phyloP scores from a whole-genome alignment of 352 stramenopile genomes.

The Globisporangium sylvaticum region DNA sequence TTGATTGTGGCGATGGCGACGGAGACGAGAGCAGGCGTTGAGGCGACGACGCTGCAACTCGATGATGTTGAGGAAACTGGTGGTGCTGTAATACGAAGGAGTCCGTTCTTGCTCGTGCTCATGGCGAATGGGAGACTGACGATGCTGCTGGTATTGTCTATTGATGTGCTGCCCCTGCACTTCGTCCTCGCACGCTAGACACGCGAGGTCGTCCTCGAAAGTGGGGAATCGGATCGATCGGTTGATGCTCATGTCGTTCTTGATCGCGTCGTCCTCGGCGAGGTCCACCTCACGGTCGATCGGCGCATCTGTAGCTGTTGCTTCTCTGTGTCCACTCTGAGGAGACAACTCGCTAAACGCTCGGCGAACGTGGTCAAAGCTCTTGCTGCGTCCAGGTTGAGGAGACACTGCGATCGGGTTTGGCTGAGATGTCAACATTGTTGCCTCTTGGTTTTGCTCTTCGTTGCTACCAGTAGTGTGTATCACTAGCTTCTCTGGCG shows the following conservation, averaged over 20 bases:
- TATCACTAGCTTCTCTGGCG: background rate
- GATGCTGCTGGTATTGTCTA: background rate
- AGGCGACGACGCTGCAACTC: background rate
- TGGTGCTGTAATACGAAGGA: background rate
- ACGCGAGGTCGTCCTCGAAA: conserved; percentile 58
- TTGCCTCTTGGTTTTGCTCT: background rate
- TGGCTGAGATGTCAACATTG: background rate
- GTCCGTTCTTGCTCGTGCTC: background rate
- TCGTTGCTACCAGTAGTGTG: background rate
- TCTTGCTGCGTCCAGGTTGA: conserved; percentile 15
- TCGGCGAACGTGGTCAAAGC: conserved; percentile 23
- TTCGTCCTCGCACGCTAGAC: conserved; percentile 54
- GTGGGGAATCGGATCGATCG: conserved; percentile 30
- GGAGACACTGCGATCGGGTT: background rate
- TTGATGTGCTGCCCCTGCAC: background rate
- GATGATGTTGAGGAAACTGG: background rate
- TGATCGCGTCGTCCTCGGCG: conserved; percentile 19
- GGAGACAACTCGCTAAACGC: conserved; percentile 21
- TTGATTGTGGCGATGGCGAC: conserved; percentile 18
- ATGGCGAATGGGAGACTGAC: background rate
- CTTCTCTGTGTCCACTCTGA: background rate
- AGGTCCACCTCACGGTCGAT: conserved; percentile 10
- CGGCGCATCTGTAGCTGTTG: background rate
- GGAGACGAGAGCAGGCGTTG: conserved; percentile 13
- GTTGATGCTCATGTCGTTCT: conserved; percentile 18